Evolutionary conservation across 495 filamentous ascomycete genomes (phyloP), one percentile per base, ranked within the genome.

Genomic region (Xylaria telfairii): DNA sequence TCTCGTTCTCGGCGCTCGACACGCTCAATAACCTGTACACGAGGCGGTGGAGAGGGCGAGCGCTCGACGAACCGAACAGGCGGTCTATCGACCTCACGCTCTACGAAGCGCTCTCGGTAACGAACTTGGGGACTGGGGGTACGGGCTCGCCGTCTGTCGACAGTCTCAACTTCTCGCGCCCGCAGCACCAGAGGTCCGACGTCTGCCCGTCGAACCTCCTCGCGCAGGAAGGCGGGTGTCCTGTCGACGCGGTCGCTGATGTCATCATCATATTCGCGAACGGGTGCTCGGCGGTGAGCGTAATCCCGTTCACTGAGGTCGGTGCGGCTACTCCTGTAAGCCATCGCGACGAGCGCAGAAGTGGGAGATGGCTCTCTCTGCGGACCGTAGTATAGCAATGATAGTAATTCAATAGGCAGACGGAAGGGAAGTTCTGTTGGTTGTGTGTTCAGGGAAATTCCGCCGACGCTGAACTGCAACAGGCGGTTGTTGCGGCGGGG

Each of bases 291-390:
- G 49, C 53, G 74, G n/a, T 74, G 70, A 39, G 70, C 44, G 49
- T 81, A 84, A 56, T 84, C 80, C 65, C 78, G 76, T 34, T 84
- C 83, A 30, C 81, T 79, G 46, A 83, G 76, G 15, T 83, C 83
- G 73, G 81, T 81, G 59, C 72, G 70, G 62, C 68, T 77, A 68
- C 56, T 68, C 73, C 72, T 76, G 54, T 76, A 76, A 47, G 77
- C 66, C 75, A 77, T 79, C 41, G 73, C 71, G 53, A 72, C 61
- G 17, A 74, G 10, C 61, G 30, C 68, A 72, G 62, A 70, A 54
- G 65, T 47, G 64, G 47, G 67, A 66, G 59, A 73, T 69, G 54
- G 66, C 57, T 76, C 63, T 75, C n/a, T 70, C 21, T 69, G 44
- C 44, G 1, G 37, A 7, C 17, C 26, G 64, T 15, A 26, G 21